A percentile compares a stretch with the other conserved stretches of the same genome.
Conservation (phyloP, 495 filamentous ascomycete species). For the Podospora sp. region DNA sequence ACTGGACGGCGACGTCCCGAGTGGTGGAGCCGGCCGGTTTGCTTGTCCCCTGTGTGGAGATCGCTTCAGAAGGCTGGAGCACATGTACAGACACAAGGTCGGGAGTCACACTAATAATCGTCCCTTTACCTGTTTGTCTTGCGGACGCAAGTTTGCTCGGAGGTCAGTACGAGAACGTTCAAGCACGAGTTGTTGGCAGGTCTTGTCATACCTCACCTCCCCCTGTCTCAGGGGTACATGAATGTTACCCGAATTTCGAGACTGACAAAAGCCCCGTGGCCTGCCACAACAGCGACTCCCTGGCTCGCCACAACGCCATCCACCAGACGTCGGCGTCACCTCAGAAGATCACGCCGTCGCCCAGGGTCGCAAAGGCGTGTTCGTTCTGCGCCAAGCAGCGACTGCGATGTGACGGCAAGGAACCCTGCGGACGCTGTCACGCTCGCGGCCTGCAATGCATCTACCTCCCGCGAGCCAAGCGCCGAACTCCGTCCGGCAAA, state of each 20-base stretch:
- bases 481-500: neutral
- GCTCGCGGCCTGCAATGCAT: slow-evolving; percentile 3
- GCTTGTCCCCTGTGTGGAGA: neutral
- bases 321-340: slow-evolving; percentile 1
- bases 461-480: slow-evolving; percentile 3
- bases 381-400: slow-evolving; percentile 5
- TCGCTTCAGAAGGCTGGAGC: neutral
- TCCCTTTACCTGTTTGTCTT: slow-evolving; percentile 2
- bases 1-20: neutral
- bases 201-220: too few relatives aligned
- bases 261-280: neutral
- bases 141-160: slow-evolving; percentile 6
- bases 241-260: too few relatives aligned
- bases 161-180: too few relatives aligned
- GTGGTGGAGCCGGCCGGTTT: neutral
- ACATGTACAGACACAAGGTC: neutral
- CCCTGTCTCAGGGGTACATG: too few relatives aligned
- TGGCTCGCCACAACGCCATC: slow-evolving; percentile 8
- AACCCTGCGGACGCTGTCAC: neutral
- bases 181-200: too few relatives aligned
- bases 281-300: slow-evolving; percentile 1
- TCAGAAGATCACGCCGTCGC: neutral
- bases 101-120: slow-evolving; percentile 9
- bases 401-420: slow-evolving; percentile 5
- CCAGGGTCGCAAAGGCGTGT: neutral